Percentiles rank a stretch among this genome's conserved stretches.
phyloP scores from a whole-genome alignment of 176 grass and related monocot species.

The Phragmites australis region DNA sequence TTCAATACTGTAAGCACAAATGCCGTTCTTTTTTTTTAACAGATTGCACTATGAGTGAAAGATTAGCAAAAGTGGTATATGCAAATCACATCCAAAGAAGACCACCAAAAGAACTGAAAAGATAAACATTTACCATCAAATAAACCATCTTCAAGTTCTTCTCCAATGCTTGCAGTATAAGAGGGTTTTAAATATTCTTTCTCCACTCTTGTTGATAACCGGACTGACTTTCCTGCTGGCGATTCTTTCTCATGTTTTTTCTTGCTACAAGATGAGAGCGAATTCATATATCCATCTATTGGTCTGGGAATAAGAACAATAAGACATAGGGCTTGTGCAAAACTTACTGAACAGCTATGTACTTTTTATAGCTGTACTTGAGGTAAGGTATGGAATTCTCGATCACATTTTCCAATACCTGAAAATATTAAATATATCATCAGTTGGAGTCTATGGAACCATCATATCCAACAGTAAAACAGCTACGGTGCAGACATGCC shows the following conservation, averaged over 20 bases:
- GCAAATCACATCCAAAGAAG: conserved; percentile 24
- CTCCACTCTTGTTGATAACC: conserved; percentile 83
- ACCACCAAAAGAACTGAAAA: conserved; percentile 26
- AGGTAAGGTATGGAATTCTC: conserved; percentile 97
- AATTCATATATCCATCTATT: conserved; percentile 27
- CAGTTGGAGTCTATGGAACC: background rate
- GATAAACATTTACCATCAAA: conserved; percentile 77
- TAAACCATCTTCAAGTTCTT: conserved; percentile 90
- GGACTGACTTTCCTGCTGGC: conserved; percentile 58
- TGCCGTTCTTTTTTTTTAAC: background rate
- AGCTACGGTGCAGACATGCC: conserved; percentile 40
- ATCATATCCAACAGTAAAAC: conserved; percentile 1
- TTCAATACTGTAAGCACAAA: conserved; percentile 36
- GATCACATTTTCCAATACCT: conserved; percentile 95
- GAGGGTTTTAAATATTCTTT: conserved; percentile 96
- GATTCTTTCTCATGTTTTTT: conserved; percentile 86
- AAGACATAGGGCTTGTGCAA: conserved; percentile 25
- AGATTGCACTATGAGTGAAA: background rate
- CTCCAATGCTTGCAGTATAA: conserved; percentile 87
- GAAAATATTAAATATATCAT: conserved; percentile 36
- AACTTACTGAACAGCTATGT: conserved; percentile 94
- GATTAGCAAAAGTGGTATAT: background rate
- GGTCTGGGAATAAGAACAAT: conserved; percentile 6
- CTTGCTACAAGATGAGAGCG: conserved; percentile 60
- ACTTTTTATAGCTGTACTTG: conserved; percentile 96